Conservation (phyloP, 2,329 filamentous ascomycete species). For the Truncatella angustata region DNA sequence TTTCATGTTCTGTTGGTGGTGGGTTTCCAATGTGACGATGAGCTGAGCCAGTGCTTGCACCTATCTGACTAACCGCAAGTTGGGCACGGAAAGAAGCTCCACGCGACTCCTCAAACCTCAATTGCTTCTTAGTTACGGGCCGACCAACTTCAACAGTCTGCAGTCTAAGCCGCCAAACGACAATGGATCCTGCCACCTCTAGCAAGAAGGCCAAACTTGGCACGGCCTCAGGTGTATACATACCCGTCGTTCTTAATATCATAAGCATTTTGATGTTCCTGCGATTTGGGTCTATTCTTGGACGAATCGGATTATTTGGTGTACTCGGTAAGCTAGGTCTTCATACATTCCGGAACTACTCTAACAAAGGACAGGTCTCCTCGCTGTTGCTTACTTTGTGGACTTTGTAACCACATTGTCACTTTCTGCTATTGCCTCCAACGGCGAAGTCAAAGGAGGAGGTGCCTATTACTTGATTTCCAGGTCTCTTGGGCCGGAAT, state of each 20-base stretch:
- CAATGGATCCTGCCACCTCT: constrained; percentile 31
- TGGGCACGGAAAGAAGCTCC: too few relatives aligned
- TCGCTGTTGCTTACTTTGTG: constrained; percentile 74
- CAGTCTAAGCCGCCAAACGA: constrained; percentile 11
- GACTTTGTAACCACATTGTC: constrained; percentile 84
- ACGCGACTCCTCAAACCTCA: too few relatives aligned
- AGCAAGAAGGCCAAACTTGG: constrained; percentile 63
- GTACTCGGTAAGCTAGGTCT: constrained; percentile 64
- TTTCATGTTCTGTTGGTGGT: too few relatives aligned
- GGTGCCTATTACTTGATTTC: constrained; percentile 90
- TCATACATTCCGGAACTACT: background rate
- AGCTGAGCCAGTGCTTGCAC: too few relatives aligned
- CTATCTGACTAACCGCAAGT: too few relatives aligned
- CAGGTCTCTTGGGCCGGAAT: constrained; percentile 80
- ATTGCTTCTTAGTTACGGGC: background rate
- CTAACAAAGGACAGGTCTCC: constrained; percentile 52
- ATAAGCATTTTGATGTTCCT: constrained; percentile 91
- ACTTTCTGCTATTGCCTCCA: constrained; percentile 84
- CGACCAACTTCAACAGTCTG: background rate
- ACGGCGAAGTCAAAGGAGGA: constrained; percentile 83
- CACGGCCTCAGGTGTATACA: constrained; percentile 76
- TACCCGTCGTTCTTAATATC: constrained; percentile 86
- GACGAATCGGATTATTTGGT: constrained; percentile 74
- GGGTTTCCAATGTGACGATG: too few relatives aligned
- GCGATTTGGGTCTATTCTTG: constrained; percentile 80